A percentile compares a stretch with the other conserved stretches of the same genome.
These are phyloP conservation scores for Cladosporium sp. DNA, from an alignment of 2,329 filamentous ascomycete genomes.

Conservation along the genomic window DNA sequence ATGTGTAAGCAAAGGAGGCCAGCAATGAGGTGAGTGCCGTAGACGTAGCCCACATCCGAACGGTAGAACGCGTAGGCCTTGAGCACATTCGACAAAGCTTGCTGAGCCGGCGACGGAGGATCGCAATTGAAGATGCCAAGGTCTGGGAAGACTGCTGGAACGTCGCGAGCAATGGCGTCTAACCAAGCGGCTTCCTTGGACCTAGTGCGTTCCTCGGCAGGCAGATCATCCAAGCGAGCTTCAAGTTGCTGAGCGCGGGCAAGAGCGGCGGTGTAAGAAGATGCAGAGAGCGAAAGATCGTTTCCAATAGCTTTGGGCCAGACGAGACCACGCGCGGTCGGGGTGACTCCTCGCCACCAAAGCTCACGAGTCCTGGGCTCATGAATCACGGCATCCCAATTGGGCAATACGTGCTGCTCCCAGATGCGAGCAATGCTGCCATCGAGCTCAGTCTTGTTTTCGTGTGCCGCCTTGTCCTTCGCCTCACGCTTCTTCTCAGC, in stretches of 20 bases:
- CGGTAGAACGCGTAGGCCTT: slow-evolving; percentile 79
- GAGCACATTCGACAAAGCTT: slow-evolving; percentile 66
- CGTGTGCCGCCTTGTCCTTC: slow-evolving; percentile 49
- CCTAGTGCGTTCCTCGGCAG: slow-evolving; percentile 40
- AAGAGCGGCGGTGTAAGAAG: slow-evolving; percentile 68
- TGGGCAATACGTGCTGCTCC: slow-evolving; percentile 72
- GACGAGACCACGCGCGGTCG: slow-evolving; percentile 63
- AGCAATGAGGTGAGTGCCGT: slow-evolving; percentile 70
- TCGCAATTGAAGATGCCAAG: slow-evolving; percentile 63
- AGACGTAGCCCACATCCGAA: slow-evolving; percentile 73
- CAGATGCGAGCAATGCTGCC: slow-evolving; percentile 56
- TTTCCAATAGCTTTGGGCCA: slow-evolving; percentile 72
- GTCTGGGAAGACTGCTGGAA: slow-evolving; percentile 65
- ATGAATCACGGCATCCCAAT: slow-evolving; percentile 68
- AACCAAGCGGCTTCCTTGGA: slow-evolving; percentile 59
- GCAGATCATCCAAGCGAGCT: slow-evolving; percentile 46
- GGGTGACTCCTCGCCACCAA: slow-evolving; percentile 77
- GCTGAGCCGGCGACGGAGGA: slow-evolving; percentile 61
- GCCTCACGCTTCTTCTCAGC: slow-evolving; percentile 50
- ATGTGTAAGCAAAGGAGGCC: slow-evolving; percentile 71
- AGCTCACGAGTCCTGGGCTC: slow-evolving; percentile 69
- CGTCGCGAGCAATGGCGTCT: slow-evolving; percentile 60
- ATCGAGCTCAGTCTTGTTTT: slow-evolving; percentile 47
- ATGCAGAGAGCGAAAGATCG: slow-evolving; percentile 61
- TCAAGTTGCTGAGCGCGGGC: slow-evolving; percentile 62